Evolutionary conservation across 768 basidiomycete genomes (phyloP).

Genomic region (Macrolepiota dolichaula): DNA sequence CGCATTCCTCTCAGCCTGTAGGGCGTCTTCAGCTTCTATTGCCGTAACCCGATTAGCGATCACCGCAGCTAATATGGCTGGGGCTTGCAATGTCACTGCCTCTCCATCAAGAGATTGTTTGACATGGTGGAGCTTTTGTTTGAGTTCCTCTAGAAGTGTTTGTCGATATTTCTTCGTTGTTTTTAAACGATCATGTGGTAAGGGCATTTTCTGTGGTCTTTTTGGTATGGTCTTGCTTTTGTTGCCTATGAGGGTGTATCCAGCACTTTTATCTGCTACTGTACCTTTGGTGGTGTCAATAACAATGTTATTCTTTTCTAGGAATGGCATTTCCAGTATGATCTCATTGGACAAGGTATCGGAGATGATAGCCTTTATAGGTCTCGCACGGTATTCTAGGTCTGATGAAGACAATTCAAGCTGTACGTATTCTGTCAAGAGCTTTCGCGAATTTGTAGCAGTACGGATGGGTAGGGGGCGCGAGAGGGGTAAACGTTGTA

Average conservation of each 20-base stretch:
- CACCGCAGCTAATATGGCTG: neutral
- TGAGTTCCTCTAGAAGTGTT: neutral
- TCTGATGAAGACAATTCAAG: slow-evolving; percentile 17
- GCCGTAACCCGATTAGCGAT: neutral
- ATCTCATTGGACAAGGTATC: slow-evolving; percentile 23
- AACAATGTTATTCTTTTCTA: slow-evolving; percentile 29
- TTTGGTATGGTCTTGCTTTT: no score
- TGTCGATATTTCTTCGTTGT: neutral
- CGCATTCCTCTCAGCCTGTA: slow-evolving; percentile 6
- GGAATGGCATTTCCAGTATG: slow-evolving; percentile 31
- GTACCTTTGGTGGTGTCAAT: slow-evolving; percentile 20
- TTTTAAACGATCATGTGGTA: no score
- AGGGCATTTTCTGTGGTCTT: neutral
- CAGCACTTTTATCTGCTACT: slow-evolving; percentile 14
- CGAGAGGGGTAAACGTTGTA: neutral
- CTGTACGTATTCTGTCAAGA: slow-evolving; percentile 16
- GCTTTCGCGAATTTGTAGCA: neutral
- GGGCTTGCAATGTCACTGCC: no score
- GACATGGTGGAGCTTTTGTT: neutral
- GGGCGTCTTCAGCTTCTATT: neutral
- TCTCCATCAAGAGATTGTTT: neutral
- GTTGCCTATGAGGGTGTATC: neutral
- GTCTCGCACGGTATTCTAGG: slow-evolving; percentile 13
- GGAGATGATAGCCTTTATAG: slow-evolving; percentile 20
- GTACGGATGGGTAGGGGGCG: slow-evolving; percentile 11